phyloP scores from a whole-genome alignment of 164 flowering plant genomes.

The grape (Vitis vinifera) region DNA sequence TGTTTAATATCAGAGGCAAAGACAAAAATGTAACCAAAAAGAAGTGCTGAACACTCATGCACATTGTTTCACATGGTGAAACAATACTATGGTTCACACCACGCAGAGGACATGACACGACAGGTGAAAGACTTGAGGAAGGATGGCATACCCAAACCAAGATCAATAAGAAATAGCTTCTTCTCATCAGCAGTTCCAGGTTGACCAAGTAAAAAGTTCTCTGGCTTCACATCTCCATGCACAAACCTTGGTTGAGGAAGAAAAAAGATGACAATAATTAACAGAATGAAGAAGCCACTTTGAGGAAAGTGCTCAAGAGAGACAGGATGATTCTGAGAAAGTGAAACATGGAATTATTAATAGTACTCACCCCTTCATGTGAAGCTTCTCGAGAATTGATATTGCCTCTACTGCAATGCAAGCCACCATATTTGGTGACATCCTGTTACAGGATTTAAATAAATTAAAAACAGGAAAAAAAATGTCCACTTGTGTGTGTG shows the following conservation, averaged over 20 bases:
- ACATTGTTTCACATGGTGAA: neutral
- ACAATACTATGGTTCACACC: neutral
- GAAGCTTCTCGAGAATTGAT: constrained; percentile 92
- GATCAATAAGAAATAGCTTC: constrained; percentile 88
- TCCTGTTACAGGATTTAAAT: constrained; percentile 43
- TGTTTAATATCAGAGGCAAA: neutral
- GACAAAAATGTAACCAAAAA: neutral
- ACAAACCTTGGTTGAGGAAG: constrained; percentile 56
- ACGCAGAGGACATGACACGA: neutral
- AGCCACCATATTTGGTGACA: constrained; percentile 84
- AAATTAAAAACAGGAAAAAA: no score
- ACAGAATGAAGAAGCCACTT: neutral
- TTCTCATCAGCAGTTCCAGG: constrained; percentile 79
- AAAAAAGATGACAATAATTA: neutral
- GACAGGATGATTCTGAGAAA: neutral
- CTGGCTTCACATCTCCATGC: constrained; percentile 98
- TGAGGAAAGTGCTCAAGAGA: neutral
- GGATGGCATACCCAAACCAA: constrained; percentile 76
- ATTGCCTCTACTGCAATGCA: constrained; percentile 96
- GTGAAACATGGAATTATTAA: neutral
- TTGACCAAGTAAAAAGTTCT: constrained; percentile 92
- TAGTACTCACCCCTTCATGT: constrained; percentile 64
- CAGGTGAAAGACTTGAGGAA: neutral
- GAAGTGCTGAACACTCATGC: neutral
- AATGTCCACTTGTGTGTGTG: neutral